Base-by-base conservation (phyloP, 2,329 filamentous ascomycete species). In the Diplodia sapinea region DNA sequence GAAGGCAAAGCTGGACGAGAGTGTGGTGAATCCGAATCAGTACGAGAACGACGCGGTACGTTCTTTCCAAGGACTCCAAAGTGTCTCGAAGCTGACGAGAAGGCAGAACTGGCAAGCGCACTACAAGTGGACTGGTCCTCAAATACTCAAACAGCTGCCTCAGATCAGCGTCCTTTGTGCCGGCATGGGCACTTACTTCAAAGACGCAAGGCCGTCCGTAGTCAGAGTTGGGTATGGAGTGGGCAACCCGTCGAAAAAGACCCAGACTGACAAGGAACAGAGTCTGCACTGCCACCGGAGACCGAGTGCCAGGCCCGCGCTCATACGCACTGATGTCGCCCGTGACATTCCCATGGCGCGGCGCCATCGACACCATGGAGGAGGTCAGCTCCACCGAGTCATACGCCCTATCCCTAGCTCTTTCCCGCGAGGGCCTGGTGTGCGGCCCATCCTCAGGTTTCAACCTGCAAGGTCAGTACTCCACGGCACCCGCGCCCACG, bases 401-500 rank as follows among this genome's bases (percentile, higher is more conserved):
- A 0, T 89, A 82, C 72, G 76, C 78, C 0, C 69, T 84, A 8
- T 88, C 86, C 0, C 73, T 89, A 33, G 77, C 84, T 13, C 77
- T 89, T 1, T 87, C 82, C 29, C 81, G 87, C 1, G 79, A 88
- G 62, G 87, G 87, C 0, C 74, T 89, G 7, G 79, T 89, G 7
- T 87, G 84, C 50, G 87, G 87, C 0, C 87, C 87, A 0, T 88
- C 86, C 0, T 88, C 86, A 0, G 87, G 87, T 0, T 85, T 88
- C 71, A 87, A 85, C 65, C 76, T 89, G 11, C 71, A 77, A 56
- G 75, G 67, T 59, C 4, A 26, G 55, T 17, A 1, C 0, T 23
- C 2, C 23, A 26, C 23, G 2, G 23, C 2, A 23, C 23, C 23
- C 23, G 23, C 23, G 23, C 23, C 23, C 23, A 26, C 4, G 17